A percentile compares a stretch with the other conserved stretches of the same genome.
Conservation (phyloP, 2,329 filamentous ascomycete genomes). For the Neoscytalidium dimidiatum region DNA sequence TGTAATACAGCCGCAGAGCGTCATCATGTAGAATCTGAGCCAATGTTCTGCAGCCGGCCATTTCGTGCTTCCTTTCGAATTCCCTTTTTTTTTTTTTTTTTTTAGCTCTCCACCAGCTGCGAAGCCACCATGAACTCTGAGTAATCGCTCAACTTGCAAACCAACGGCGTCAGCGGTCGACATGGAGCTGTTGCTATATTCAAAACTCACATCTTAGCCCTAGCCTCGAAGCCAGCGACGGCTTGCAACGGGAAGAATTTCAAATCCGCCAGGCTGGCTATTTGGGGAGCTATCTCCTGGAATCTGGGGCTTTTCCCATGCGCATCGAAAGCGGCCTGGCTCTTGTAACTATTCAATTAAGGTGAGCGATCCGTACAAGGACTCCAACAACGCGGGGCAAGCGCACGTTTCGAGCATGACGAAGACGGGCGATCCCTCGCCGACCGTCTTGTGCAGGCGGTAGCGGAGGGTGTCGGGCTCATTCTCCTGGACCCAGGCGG, state of each 20-base stretch:
- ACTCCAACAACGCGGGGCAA: too few relatives aligned
- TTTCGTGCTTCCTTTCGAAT: too few relatives aligned
- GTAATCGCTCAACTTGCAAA: too few relatives aligned
- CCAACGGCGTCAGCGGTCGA: too few relatives aligned
- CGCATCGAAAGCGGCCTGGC: slow-evolving; percentile 29
- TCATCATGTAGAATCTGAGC: too few relatives aligned
- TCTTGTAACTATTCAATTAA: slow-evolving; percentile 30
- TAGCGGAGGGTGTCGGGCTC: slow-evolving; percentile 38
- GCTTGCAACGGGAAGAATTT: neutral
- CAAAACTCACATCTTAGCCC: neutral
- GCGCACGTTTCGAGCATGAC: slow-evolving; percentile 37
- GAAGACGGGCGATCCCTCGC: slow-evolving; percentile 30
- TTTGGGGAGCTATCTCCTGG: slow-evolving; percentile 24
- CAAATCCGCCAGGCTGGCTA: neutral
- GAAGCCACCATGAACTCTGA: too few relatives aligned
- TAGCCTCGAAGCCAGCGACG: neutral
- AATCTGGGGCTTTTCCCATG: slow-evolving; percentile 30
- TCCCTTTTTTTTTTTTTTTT: too few relatives aligned
- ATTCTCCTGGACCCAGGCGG: slow-evolving; percentile 31
- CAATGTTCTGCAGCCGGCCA: too few relatives aligned
- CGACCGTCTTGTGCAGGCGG: slow-evolving; percentile 32
- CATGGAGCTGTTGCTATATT: too few relatives aligned
- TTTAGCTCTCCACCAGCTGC: too few relatives aligned
- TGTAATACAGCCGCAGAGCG: neutral
- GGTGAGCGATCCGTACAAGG: neutral